These are phyloP conservation scores for Phycomyces blakesleeanus DNA, from an alignment of 192 early-diverging fungal species.

Conservation along the genomic window DNA sequence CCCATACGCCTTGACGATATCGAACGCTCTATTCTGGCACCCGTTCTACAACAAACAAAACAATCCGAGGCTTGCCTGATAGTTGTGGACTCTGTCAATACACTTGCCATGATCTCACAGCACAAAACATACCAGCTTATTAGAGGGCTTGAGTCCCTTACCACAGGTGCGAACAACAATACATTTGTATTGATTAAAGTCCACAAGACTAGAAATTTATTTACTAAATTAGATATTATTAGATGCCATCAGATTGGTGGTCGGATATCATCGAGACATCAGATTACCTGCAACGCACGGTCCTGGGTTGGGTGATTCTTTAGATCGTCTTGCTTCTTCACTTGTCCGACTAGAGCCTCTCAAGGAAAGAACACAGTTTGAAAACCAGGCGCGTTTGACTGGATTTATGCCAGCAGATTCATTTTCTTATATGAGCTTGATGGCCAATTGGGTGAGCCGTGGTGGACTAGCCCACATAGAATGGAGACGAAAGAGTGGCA, in stretches of 20 bases:
- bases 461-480: conserved; percentile 34
- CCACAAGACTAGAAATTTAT: no score
- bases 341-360: conserved; percentile 19
- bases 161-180: conserved; percentile 19
- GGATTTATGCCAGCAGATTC: conserved; percentile 32
- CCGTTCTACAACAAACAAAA: conserved; percentile 1
- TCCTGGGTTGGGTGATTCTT: not conserved
- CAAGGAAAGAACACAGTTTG: conserved; percentile 3
- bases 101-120: conserved; percentile 19
- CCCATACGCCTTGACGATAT: conserved; percentile 4
- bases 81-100: conserved; percentile 28
- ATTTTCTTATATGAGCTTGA: conserved; percentile 28
- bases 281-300: not conserved
- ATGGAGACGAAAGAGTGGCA: conserved; percentile 47
- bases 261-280: conserved; percentile 38
- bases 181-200: no score
- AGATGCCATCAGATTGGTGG: conserved; percentile 31
- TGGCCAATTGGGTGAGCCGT: conserved; percentile 18
- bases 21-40: not conserved
- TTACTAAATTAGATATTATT: no score
- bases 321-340: conserved; percentile 24
- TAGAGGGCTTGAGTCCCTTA: conserved; percentile 15
- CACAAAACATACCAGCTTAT: conserved; percentile 26
- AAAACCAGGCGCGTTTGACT: conserved; percentile 16
- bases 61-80: conserved; percentile 11